A percentile compares a stretch with the other conserved stretches of the same genome.
Evolutionary conservation across 768 basidiomycete species (phyloP).

Genomic region (Lactarius quietus): DNA sequence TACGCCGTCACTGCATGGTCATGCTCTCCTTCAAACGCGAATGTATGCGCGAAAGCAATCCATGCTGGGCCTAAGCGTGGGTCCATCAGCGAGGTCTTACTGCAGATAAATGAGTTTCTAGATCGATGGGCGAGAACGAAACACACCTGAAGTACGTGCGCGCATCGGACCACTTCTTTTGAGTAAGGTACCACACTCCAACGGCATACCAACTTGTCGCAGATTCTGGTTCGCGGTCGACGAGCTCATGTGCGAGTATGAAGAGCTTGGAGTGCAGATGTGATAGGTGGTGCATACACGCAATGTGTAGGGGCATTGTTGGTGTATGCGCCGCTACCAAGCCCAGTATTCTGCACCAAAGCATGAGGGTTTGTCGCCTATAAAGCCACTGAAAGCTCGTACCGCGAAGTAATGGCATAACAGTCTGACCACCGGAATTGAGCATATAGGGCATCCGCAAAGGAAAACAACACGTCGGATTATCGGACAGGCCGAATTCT

Average conservation of each 20-base stretch:
- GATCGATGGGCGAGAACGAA: not conserved
- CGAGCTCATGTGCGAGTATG: conserved; percentile 93
- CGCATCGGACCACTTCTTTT: conserved; percentile 85
- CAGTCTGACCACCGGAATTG: conserved; percentile 95
- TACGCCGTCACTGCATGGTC: conserved; percentile 98
- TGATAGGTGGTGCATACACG: conserved; percentile 95
- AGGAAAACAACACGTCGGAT: conserved; percentile 90
- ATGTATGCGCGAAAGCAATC: conserved; percentile 97
- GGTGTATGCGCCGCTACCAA: conserved; percentile 82
- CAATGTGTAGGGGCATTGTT: conserved; percentile 91
- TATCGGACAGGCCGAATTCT: conserved; percentile 82
- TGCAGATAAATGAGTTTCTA: conserved; percentile 33
- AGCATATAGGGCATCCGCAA: conserved; percentile 86
- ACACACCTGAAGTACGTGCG: conserved; percentile 90
- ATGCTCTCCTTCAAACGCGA: conserved; percentile 96
- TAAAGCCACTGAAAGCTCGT: conserved; percentile 16
- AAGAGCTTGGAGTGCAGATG: conserved; percentile 92
- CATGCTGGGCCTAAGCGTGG: conserved; percentile 95
- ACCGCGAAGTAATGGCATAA: conserved; percentile 83
- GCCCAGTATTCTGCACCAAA: conserved; percentile 64
- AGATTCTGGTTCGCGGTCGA: conserved; percentile 89
- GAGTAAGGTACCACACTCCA: conserved; percentile 91
- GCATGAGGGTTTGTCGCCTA: not conserved
- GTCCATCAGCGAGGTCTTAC: conserved; percentile 96
- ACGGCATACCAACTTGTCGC: conserved; percentile 98